These are phyloP conservation scores for Trichomonascaceae sp. DNA, from an alignment of 1,139 yeast species.

Conservation along the genomic window DNA sequence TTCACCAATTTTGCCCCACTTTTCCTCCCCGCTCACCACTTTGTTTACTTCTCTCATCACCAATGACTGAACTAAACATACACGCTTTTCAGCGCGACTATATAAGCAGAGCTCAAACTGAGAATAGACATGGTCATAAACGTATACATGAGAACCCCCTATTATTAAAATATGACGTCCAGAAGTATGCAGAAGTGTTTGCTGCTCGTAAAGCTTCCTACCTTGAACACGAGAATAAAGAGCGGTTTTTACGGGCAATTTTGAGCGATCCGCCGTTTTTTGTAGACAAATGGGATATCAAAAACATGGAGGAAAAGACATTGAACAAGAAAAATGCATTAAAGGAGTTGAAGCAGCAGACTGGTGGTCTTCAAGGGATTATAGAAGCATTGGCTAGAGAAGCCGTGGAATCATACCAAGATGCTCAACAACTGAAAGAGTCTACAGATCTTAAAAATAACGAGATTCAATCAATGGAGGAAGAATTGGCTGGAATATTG, in stretches of 20 bases:
- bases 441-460: constrained; percentile 19
- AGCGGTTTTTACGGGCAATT: constrained; percentile 46
- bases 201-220: constrained; percentile 54
- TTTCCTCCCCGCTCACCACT: too few species aligned
- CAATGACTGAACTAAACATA: constrained; percentile 12
- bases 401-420: constrained; percentile 18
- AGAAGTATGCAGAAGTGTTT: constrained; percentile 35
- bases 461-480: constrained; percentile 26
- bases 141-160: constrained; percentile 21
- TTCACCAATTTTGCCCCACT: background rate
- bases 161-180: constrained; percentile 25
- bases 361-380: constrained; percentile 17
- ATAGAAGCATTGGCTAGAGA: constrained; percentile 25
- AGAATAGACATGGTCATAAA: constrained; percentile 11
- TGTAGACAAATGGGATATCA: constrained; percentile 30
- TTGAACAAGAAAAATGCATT: constrained; percentile 26
- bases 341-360: constrained; percentile 18
- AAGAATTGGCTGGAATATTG: constrained; percentile 20
- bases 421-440: constrained; percentile 17
- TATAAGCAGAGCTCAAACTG: constrained; percentile 11
- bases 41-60: background rate
- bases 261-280: constrained; percentile 33
- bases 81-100: constrained; percentile 16
- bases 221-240: constrained; percentile 63
- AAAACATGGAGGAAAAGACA: constrained; percentile 28